Conservation (phyloP, 23 red algal species). For the Agarophyton chilense region DNA sequence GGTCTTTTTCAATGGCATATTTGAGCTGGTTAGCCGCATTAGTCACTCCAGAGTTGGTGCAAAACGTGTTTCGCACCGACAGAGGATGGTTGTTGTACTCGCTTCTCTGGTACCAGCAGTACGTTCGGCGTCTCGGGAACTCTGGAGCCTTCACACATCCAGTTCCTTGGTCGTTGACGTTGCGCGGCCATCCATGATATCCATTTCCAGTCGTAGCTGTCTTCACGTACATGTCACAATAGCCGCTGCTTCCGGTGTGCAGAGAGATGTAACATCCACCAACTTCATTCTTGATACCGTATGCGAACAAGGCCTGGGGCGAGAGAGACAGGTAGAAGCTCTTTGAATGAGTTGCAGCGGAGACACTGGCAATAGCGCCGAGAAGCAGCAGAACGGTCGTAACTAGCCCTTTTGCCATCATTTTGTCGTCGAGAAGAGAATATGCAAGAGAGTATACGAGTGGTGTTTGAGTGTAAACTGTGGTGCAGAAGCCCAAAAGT, state of each 20-base stretch:
- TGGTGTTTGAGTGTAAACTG: no score
- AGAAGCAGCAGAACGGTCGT: neutral
- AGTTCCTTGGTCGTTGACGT: conserved; percentile 8
- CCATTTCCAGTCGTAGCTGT: neutral
- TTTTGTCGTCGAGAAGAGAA: no score
- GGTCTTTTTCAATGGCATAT: conserved; percentile 5
- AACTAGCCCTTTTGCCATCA: no score
- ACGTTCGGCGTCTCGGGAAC: neutral
- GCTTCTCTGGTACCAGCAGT: conserved; percentile 4
- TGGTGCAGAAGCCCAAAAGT: no score
- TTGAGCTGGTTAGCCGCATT: conserved; percentile 5
- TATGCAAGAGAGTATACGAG: no score
- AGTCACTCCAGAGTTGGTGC: neutral
- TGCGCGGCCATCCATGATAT: conserved; percentile 5
- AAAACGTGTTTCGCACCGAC: neutral
- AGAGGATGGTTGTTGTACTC: conserved; percentile 9
- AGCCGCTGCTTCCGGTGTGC: conserved; percentile 4
- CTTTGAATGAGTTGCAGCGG: neutral
- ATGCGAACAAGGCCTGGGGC: neutral
- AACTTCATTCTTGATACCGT: neutral
- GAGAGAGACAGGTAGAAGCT: conserved; percentile 9
- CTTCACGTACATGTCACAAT: neutral
- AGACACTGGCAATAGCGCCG: neutral
- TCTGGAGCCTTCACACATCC: conserved; percentile 1
- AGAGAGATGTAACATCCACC: conserved; percentile 5